Percentiles rank a stretch among this genome's conserved stretches.
Evolutionary conservation across 202 grass and related monocot species (phyloP).

Genomic region (Schoenoplectus tabernaemontani): DNA sequence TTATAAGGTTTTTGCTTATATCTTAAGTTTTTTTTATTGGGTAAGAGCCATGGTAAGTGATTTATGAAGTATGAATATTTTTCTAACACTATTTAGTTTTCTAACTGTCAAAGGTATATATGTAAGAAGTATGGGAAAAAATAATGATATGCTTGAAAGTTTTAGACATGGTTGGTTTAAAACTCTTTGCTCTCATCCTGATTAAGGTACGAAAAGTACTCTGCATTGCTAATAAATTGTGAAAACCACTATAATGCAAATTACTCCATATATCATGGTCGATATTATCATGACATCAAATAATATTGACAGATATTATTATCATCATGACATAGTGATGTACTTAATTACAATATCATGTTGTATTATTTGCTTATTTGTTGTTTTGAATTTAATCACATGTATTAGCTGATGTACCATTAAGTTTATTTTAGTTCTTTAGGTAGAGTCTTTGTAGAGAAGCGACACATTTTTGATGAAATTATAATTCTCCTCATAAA

Average conservation of each 20-base stretch:
- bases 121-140: slow-evolving; percentile 57
- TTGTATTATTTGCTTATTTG: slow-evolving; percentile 15
- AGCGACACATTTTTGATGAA: no score
- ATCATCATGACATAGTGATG: no score
- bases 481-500: no score
- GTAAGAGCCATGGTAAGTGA: not conserved
- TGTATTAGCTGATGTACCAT: not conserved
- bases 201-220: slow-evolving; percentile 53
- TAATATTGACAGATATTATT: not conserved
- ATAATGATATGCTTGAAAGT: slow-evolving; percentile 80
- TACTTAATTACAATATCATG: not conserved
- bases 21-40: not conserved
- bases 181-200: slow-evolving; percentile 78
- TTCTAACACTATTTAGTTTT: slow-evolving; percentile 10
- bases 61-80: not conserved
- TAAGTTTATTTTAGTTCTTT: not conserved
- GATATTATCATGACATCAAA: not conserved
- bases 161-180: slow-evolving; percentile 91
- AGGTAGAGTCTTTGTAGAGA: not conserved
- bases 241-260: not conserved
- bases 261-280: not conserved
- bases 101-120: slow-evolving; percentile 51
- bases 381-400: not conserved
- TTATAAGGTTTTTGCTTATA: not conserved
- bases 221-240: not conserved